phyloP scores from a whole-genome alignment of 1,139 yeast species.

The Diutina sp. region DNA sequence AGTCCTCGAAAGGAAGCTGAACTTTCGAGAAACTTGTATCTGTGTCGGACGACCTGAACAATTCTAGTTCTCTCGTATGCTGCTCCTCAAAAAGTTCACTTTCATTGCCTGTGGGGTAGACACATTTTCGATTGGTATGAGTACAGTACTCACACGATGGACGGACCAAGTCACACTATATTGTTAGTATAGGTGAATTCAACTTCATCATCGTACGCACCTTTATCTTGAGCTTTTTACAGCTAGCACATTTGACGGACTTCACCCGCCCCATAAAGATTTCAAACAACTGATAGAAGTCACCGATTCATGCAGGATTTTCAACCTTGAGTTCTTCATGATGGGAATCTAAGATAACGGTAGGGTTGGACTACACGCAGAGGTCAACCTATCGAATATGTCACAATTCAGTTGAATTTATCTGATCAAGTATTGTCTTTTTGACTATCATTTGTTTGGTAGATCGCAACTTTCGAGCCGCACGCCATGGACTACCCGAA shows the following conservation, averaged over 20 bases:
- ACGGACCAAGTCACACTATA: conserved; percentile 19
- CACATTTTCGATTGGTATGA: conserved; percentile 18
- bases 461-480: background rate
- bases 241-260: background rate
- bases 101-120: conserved; percentile 10
- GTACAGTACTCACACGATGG: conserved; percentile 27
- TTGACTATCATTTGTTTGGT: background rate
- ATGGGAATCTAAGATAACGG: too few relatives aligned
- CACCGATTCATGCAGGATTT: background rate
- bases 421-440: background rate
- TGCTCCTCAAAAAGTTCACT: too few relatives aligned
- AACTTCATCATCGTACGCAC: background rate
- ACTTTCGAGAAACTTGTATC: background rate
- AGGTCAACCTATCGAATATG: too few relatives aligned
- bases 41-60: background rate
- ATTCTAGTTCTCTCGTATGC: background rate
- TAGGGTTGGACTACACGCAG: too few relatives aligned
- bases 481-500: conserved; percentile 5
- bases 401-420: background rate
- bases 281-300: too few relatives aligned
- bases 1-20: background rate
- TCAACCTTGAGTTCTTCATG: background rate
- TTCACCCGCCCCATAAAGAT: background rate
- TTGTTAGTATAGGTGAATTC: background rate
- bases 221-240: background rate